Evolutionary conservation across 495 filamentous ascomycete species (phyloP), one percentile per base, ranked within the genome.

Genomic region (Aspergillus carlsbadensis): DNA sequence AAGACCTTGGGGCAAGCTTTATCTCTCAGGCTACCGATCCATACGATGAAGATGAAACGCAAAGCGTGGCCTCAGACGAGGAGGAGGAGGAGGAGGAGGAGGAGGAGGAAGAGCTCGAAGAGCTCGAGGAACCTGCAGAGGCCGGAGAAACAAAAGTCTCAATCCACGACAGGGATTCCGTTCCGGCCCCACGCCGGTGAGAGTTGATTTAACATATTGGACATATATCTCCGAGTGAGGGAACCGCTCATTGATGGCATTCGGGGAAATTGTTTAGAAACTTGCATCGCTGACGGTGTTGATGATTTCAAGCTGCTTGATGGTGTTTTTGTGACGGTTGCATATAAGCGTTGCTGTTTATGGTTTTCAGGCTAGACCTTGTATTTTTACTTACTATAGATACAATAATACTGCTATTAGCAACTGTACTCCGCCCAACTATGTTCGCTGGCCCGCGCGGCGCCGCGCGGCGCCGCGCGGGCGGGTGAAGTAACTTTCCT

Each of bases 1-100:
- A 74, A 59, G 72, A 77, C 71, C 70, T 86, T 54, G 83, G 65
- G 14, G 83, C 84, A 51, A 87, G 83, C 61, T 87, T 82, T 54
- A 71, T 87, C 36, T 84, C 84, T 0, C 73, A 78, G 11, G 77
- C 76, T 45, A 80, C 80, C n/a, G 70, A 50, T 17, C 20, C 72
- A 14, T 80, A 82, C 33, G 65, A 79, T 15, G 75, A 82, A 22
- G 74, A 70, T 15, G 61, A 62, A n/a, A 66, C 70, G 22, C 76
- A 77, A 7, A 74, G 76, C 10, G 35, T 70, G 21, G 68, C 73
- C 35, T 70, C 68, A 5, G 64, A 71, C 6, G 68, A 68, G 43
- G 70, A 54, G 8, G 63, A 60, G 52, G 36, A 56, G 10, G 47
- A 52, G 0, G 51, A 59, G 13, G 50, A 51, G 1, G 54, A 54